Evolutionary conservation across 1,284 basidiomycete species (phyloP).

Genomic region (Trichosporon ovoides): DNA sequence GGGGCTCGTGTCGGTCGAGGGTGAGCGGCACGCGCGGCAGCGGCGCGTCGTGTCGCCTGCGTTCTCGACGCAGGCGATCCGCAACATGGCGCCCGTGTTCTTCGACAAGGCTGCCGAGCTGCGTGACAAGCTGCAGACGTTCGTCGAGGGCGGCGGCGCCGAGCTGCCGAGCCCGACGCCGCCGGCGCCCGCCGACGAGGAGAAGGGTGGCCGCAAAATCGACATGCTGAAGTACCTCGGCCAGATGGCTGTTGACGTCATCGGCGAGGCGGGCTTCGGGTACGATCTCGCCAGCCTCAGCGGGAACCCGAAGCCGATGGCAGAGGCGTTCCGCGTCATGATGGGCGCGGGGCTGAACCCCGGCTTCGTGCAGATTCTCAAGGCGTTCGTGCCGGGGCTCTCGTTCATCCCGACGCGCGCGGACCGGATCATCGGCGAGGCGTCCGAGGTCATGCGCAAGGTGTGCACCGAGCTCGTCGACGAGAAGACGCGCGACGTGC

Average conservation of each 20-base stretch:
- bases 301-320: constrained; percentile 32
- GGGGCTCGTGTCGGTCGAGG: constrained; percentile 32
- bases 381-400: constrained; percentile 59
- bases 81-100: constrained; percentile 54
- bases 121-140: constrained; percentile 55
- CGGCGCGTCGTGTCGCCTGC: constrained; percentile 49
- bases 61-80: constrained; percentile 42
- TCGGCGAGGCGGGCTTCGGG: constrained; percentile 62
- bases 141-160: constrained; percentile 58
- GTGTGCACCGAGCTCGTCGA: constrained; percentile 53
- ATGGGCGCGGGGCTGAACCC: constrained; percentile 24
- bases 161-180: constrained; percentile 15
- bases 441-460: neutral
- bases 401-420: constrained; percentile 38
- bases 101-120: constrained; percentile 58
- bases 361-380: constrained; percentile 56
- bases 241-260: constrained; percentile 61
- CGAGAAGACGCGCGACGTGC: constrained; percentile 50
- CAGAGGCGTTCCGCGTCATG: constrained; percentile 29
- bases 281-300: constrained; percentile 52
- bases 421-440: neutral
- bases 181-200: constrained; percentile 6
- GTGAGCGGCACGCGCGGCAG: constrained; percentile 54
- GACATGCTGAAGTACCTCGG: constrained; percentile 60
- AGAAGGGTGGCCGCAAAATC: constrained; percentile 30